Percentiles rank a stretch among this genome's conserved stretches.
Evolutionary conservation across 306 rosid species (phyloP).

Genomic region (Vicia faba): DNA sequence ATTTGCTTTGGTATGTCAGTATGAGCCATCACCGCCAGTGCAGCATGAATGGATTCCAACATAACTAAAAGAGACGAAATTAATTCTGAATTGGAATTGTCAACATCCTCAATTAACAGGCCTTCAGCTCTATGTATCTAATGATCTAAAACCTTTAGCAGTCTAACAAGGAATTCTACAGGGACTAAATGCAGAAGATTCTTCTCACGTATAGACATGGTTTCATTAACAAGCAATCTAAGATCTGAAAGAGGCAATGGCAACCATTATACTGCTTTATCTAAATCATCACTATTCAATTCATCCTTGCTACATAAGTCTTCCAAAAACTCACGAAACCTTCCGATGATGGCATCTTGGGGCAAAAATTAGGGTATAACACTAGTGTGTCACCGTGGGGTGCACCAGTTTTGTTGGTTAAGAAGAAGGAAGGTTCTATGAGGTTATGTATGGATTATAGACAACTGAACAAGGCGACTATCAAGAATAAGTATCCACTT

Average conservation of each 20-base stretch:
- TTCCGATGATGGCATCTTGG: slow-evolving; percentile 66
- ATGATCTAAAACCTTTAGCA: slow-evolving; percentile 85
- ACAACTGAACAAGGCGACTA: too few relatives aligned
- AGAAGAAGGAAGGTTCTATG: too few relatives aligned
- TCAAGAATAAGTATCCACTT: too few relatives aligned
- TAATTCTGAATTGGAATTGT: slow-evolving; percentile 73
- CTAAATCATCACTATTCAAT: slow-evolving; percentile 68
- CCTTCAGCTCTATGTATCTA: slow-evolving; percentile 98
- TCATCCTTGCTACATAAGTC: slow-evolving; percentile 80
- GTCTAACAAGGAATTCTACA: slow-evolving; percentile 72
- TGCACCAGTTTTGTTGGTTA: too few relatives aligned
- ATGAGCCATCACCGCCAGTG: slow-evolving; percentile 83
- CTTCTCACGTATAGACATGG: slow-evolving; percentile 78
- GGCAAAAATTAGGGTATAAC: too few relatives aligned
- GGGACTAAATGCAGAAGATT: slow-evolving; percentile 79
- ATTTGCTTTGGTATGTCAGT: slow-evolving; percentile 90
- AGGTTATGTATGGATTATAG: too few relatives aligned
- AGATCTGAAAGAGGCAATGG: slow-evolving; percentile 79
- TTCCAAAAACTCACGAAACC: slow-evolving; percentile 72
- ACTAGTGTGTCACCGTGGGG: too few relatives aligned
- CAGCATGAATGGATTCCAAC: slow-evolving; percentile 95
- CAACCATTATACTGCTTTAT: slow-evolving; percentile 82
- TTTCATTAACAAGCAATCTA: slow-evolving; percentile 77
- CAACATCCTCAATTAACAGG: slow-evolving; percentile 77
- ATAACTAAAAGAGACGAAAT: too few relatives aligned